phyloP scores from a whole-genome alignment of 495 filamentous ascomycete genomes.

The Hyaloscypha finlandica region DNA sequence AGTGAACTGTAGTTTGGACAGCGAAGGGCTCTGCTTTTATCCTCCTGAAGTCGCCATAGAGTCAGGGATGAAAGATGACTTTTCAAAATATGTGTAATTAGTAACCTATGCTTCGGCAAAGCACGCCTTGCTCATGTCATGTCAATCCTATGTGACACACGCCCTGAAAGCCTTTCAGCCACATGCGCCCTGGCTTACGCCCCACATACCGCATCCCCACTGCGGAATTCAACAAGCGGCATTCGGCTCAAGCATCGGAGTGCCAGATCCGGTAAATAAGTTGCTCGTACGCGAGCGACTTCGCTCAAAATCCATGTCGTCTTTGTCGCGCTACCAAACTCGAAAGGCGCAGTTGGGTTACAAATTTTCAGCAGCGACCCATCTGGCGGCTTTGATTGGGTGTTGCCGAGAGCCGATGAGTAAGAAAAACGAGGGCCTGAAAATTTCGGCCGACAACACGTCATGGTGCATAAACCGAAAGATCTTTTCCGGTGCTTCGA shows the following conservation, averaged over 20 bases:
- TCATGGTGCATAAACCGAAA: background rate
- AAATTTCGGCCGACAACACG: background rate
- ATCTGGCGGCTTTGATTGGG: background rate
- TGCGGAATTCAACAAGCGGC: background rate
- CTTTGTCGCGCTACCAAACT: background rate
- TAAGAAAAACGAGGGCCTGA: background rate
- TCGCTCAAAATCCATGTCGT: background rate
- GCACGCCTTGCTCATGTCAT: background rate
- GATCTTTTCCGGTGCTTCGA: background rate
- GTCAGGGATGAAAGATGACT: background rate
- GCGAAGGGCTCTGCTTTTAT: background rate
- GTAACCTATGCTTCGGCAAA: no score
- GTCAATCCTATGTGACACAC: background rate
- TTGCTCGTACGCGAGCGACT: no score
- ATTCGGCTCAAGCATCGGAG: background rate
- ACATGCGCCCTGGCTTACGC: background rate
- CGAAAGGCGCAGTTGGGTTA: background rate
- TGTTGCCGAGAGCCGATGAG: background rate
- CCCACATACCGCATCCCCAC: no score
- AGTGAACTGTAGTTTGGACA: background rate
- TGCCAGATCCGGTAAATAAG: background rate
- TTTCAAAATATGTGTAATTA: conserved; percentile 2
- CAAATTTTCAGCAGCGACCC: background rate
- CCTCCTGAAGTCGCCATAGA: background rate
- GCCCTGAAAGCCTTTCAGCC: conserved; percentile 1